A percentile compares a stretch with the other conserved stretches of the same genome.
Conservation (phyloP, 2,329 filamentous ascomycete genomes). For the Colletotrichum sp. region DNA sequence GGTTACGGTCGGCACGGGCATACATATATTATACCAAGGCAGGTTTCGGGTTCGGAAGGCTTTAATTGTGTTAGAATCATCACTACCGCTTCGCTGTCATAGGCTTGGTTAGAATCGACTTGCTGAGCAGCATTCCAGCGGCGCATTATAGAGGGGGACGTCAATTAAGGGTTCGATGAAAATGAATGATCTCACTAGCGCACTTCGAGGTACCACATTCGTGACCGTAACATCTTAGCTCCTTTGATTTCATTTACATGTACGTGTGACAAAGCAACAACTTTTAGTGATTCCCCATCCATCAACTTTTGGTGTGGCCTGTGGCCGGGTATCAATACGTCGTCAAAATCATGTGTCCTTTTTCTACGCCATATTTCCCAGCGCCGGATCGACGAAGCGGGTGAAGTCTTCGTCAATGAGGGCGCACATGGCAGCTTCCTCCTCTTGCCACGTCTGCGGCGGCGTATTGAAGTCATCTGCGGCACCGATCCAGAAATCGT, state of each 20-base stretch:
- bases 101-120: not conserved
- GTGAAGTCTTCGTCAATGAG: constrained; percentile 29
- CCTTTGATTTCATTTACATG: not conserved
- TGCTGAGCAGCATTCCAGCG: not conserved
- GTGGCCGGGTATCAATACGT: constrained; percentile 18
- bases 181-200: not conserved
- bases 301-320: constrained; percentile 5
- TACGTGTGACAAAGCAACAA: not conserved
- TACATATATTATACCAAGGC: not conserved
- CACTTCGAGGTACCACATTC: not conserved
- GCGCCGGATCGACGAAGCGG: constrained; percentile 18
- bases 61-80: not conserved
- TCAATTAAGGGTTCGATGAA: not conserved
- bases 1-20: not conserved
- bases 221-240: not conserved
- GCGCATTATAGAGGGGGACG: not conserved
- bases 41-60: not conserved
- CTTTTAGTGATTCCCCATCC: not conserved
- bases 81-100: not conserved
- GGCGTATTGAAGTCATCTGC: constrained; percentile 32
- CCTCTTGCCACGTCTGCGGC: constrained; percentile 43
- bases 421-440: constrained; percentile 48
- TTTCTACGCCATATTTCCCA: not conserved
- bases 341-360: not conserved
- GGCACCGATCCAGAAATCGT: constrained; percentile 34